phyloP scores from a whole-genome alignment of 1,284 basidiomycete genomes.

The Hemileia vastatrix region DNA sequence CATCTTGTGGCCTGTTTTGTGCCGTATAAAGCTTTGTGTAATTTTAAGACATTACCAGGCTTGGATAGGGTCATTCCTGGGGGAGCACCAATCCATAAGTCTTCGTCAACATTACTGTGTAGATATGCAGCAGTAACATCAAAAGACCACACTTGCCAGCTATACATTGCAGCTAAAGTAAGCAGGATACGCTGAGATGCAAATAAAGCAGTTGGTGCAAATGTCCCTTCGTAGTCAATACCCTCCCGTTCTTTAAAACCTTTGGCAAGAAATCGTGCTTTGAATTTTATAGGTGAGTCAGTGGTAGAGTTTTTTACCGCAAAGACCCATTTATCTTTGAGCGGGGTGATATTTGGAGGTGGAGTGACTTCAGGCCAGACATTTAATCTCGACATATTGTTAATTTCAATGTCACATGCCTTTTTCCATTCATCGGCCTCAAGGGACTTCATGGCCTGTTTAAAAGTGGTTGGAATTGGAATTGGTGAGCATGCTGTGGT shows the following conservation, averaged over 20 bases:
- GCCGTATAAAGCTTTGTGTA: constrained; percentile 3
- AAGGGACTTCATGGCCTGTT: too few relatives aligned
- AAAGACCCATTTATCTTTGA: constrained; percentile 8
- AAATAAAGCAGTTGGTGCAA: constrained; percentile 9
- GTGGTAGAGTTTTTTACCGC: neutral
- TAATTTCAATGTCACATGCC: too few relatives aligned
- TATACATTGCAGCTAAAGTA: neutral
- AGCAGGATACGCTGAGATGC: neutral
- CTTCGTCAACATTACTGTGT: neutral
- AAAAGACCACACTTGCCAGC: neutral
- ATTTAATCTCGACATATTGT: too few relatives aligned
- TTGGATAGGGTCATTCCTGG: too few relatives aligned
- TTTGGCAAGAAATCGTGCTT: constrained; percentile 1
- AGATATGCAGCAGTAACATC: constrained; percentile 11
- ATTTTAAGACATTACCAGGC: neutral
- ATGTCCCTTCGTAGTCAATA: neutral
- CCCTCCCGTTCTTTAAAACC: neutral
- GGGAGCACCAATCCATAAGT: neutral
- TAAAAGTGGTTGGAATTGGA: too few relatives aligned
- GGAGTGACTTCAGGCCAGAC: too few relatives aligned
- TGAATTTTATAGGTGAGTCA: neutral
- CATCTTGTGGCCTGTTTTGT: neutral
- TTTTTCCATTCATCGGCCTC: too few relatives aligned
- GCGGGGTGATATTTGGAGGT: too few relatives aligned
- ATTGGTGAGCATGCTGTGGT: too few relatives aligned